Evolutionary conservation across 2,329 filamentous ascomycete genomes (phyloP), one percentile per base, ranked within the genome.

Genomic region (Cyphellophora attinorum): DNA sequence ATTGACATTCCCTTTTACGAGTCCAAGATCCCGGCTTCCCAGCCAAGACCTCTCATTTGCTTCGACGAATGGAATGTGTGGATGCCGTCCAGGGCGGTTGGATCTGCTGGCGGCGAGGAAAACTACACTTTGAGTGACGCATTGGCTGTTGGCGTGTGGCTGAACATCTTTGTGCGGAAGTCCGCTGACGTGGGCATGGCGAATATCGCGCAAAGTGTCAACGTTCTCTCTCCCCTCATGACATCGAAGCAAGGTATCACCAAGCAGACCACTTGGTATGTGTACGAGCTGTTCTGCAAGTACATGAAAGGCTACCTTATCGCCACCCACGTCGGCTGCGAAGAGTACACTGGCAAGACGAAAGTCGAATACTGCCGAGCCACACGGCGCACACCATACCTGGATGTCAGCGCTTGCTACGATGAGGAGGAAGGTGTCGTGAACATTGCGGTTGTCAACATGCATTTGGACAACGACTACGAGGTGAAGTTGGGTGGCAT

Each of bases 51-150:
- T 30, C 79, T 70, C 33, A 84, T 88, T 53, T 86, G 81, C 64
- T 86, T 86, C 52, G 82, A 88, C 53, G 81, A 86, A 57, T 86
- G 82, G 82, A 88, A 86, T 54, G 81, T 86, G 6, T 88, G 81
- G 81, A 80, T 85, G 48, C 79, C 80, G 1, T 64, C 68, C 34
- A 72, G 81, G 6, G 81, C 81, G 0, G 79, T 79, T 0, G 82
- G 82, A 11, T 75, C 81, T 48, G 56, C 71, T 40, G 82, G 82
- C 11, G 82, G 78, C 5, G 81, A 86, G 57, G 81, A 86, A 53
- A 62, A 58, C 48, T 84, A 86, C 60, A 85, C 77, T 0, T 68
- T 86, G 5, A 83, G 78, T 0, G 81, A 86, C 46, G 80, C 79
- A 2, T 65, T 86, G 11, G 81, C 80, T n/a, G 81, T 86, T 0